Evolutionary conservation across 2,329 filamentous ascomycete species (phyloP).

Genomic region (Colletotrichum zoysiae): DNA sequence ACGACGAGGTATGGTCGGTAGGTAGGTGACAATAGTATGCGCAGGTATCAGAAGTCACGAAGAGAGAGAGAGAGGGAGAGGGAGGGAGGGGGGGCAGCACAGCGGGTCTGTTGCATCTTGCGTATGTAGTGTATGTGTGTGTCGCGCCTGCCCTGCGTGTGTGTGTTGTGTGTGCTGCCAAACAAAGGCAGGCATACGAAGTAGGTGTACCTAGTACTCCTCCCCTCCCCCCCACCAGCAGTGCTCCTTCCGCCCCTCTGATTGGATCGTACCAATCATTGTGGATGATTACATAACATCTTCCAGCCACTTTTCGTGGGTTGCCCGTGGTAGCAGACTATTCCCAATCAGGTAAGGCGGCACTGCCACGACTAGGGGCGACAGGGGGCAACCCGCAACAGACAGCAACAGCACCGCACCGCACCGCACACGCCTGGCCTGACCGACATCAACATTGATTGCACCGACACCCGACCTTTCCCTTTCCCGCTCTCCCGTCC

Average conservation of each 20-base stretch:
- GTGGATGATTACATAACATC: slow-evolving; percentile 11
- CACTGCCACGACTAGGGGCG: slow-evolving; percentile 41
- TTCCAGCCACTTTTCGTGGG: slow-evolving; percentile 4
- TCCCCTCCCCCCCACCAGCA: not conserved
- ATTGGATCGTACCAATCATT: slow-evolving; percentile 1
- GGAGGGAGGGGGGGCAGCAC: slow-evolving; percentile 13
- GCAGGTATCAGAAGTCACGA: not conserved
- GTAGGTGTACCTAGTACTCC: no score
- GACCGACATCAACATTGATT: slow-evolving; percentile 43
- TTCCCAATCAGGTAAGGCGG: slow-evolving; percentile 23
- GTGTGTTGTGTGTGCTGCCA: slow-evolving; percentile 6
- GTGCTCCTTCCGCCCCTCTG: not conserved
- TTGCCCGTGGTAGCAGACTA: slow-evolving; percentile 43
- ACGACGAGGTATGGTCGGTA: not conserved
- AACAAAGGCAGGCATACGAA: slow-evolving; percentile 23
- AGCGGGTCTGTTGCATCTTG: not conserved
- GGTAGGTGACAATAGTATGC: no score
- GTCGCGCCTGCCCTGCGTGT: no score
- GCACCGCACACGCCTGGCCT: slow-evolving; percentile 15
- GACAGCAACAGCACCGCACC: slow-evolving; percentile 42
- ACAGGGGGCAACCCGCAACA: slow-evolving; percentile 42
- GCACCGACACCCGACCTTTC: slow-evolving; percentile 24
- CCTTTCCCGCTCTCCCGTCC: slow-evolving; percentile 35
- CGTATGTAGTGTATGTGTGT: not conserved
- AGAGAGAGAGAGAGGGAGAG: no score